A percentile compares a stretch with the other conserved stretches of the same genome.
Conservation (phyloP, 1,284 basidiomycete genomes). For the Pterulicium gracile region DNA sequence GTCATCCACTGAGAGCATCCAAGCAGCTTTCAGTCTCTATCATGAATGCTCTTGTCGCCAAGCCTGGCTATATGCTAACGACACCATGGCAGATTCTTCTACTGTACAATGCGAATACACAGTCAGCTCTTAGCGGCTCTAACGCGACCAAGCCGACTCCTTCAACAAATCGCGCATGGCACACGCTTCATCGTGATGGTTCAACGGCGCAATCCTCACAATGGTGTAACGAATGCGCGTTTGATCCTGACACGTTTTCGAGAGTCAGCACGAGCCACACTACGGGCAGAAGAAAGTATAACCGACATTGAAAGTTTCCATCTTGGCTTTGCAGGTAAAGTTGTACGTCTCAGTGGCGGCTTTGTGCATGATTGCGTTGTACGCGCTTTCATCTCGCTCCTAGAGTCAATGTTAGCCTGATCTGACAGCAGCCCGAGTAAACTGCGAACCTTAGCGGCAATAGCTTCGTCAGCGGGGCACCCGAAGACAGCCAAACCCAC, state of each 20-base stretch:
- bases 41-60: too few relatives aligned
- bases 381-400: constrained; percentile 58
- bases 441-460: constrained; percentile 52
- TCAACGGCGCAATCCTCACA: constrained; percentile 50
- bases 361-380: constrained; percentile 50
- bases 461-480: constrained; percentile 73
- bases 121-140: too few relatives aligned
- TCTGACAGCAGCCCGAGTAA: not conserved
- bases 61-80: too few relatives aligned
- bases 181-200: constrained; percentile 65
- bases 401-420: too few relatives aligned
- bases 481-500: constrained; percentile 73
- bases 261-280: not conserved
- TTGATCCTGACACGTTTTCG: constrained; percentile 42
- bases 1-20: too few relatives aligned
- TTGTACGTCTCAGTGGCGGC: constrained; percentile 69
- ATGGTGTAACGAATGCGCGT: constrained; percentile 78
- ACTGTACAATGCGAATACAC: too few relatives aligned
- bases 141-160: not conserved
- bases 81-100: too few relatives aligned
- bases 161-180: constrained; percentile 46
- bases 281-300: not conserved
- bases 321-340: constrained; percentile 83
- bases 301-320: constrained; percentile 78
- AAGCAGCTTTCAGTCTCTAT: too few relatives aligned